Evolutionary conservation across 2,329 filamentous ascomycete species (phyloP), one percentile per base, ranked within the genome.

Genomic region (Amylocarpus encephaloides): DNA sequence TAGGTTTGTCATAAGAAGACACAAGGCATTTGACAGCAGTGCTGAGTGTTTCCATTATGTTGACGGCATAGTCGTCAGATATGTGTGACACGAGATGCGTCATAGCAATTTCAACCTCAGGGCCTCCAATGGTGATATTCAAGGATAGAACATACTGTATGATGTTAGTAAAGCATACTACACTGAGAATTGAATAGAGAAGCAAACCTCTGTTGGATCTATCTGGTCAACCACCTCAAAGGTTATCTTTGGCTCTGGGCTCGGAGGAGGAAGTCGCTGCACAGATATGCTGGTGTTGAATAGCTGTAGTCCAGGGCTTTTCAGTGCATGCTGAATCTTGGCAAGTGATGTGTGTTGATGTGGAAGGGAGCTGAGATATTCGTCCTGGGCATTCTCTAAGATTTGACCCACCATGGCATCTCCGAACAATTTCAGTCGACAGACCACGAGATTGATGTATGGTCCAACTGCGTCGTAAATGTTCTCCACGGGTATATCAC

Each of bases 401-500:
- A 62, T 33, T 12, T 59, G 49, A 9, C 47, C 65, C 35, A 35
- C 11, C 16, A 33, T 5, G 26, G 15, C 16, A 12, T 42, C 32
- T 12, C 39, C 42, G 12, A 51, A 34, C 7, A 51, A 33, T 2
- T 50, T 43, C 9, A 43, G 12, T n/a, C 33, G 34, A 33, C 43
- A 35, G 18, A 50, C 40, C 2, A 49, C 30, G 18, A 53, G 35
- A 38, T 46, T 50, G 11, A 49, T 46, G 19, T 26, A 45, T 3
- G 42, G 16, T 10, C 48, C 41, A 6, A 45, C 42, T 16, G 48
- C 70, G 22, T 66, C 54, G 46, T 71, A 69, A 29, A 71, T 65
- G 5, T 65, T 66, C 18, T 26, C 13, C 6, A 51, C 26, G 1
- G 74, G 71, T 4, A 73, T 68, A 52, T 80, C 77, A 13, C 78